Evolutionary conservation across 2,329 filamentous ascomycete genomes (phyloP).

Genomic region (Drechmeria coniospora): DNA sequence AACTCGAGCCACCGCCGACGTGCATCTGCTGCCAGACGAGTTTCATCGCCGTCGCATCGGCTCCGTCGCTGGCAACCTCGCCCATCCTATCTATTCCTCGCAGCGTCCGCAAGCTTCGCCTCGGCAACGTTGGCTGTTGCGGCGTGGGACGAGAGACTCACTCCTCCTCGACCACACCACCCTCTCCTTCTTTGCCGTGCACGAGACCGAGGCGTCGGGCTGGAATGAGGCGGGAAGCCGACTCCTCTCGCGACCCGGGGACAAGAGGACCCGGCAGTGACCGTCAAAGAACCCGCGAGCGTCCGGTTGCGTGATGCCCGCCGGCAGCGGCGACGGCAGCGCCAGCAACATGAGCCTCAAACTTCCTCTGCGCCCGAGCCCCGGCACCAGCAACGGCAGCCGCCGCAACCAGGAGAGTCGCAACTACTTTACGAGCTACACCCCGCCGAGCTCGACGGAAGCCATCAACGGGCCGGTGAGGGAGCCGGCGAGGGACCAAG

Average conservation of each 20-base stretch:
- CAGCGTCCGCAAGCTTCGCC: no score
- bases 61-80: no score
- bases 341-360: conserved; percentile 30
- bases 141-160: no score
- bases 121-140: no score
- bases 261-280: neutral
- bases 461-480: conserved; percentile 47
- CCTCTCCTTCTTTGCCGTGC: no score
- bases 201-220: neutral
- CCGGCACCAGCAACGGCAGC: conserved; percentile 23
- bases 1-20: no score
- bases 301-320: neutral
- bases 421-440: conserved; percentile 40
- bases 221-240: neutral
- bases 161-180: no score
- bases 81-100: no score
- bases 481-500: conserved; percentile 36
- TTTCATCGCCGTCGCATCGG: no score
- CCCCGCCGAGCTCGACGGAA: conserved; percentile 40
- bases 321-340: conserved; percentile 1
- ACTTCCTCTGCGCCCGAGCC: conserved; percentile 34
- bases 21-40: no score
- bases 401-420: conserved; percentile 38
- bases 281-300: neutral
- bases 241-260: neutral